These are phyloP conservation scores for Aureobasidium namibiae DNA, from an alignment of 2,329 filamentous ascomycete genomes.

Conservation along the genomic window DNA sequence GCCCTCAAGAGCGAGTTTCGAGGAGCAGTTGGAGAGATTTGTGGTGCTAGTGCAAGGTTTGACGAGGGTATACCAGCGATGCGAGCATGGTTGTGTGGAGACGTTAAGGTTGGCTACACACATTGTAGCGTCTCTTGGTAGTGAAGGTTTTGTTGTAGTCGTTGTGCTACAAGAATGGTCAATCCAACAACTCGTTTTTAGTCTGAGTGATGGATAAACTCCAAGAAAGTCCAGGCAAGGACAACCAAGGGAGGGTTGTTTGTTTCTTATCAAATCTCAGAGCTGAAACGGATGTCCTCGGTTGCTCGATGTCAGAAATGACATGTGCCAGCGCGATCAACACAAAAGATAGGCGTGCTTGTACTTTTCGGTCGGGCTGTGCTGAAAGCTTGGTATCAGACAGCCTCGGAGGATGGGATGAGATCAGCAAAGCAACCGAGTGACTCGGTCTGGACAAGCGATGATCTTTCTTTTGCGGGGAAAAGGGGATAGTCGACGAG, in stretches of 20 bases:
- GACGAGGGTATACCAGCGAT: conserved; percentile 43
- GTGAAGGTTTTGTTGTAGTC: not conserved
- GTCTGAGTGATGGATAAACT: not conserved
- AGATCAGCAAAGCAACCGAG: not conserved
- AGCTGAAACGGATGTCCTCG: conserved; percentile 2
- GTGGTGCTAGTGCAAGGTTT: conserved; percentile 34
- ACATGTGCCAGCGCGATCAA: conserved; percentile 8
- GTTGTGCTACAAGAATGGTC: not conserved
- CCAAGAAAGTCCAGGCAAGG: not conserved
- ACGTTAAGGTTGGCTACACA: conserved; percentile 44
- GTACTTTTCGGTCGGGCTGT: not conserved
- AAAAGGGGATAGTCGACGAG: not conserved
- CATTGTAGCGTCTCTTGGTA: conserved; percentile 27
- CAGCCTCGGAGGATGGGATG: not conserved
- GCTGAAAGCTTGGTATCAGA: conserved; percentile 1
- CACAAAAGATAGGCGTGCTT: not conserved
- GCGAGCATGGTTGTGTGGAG: conserved; percentile 37
- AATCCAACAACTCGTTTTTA: not conserved
- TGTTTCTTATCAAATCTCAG: conserved; percentile 1
- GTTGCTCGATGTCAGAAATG: not conserved
- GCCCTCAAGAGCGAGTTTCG: conserved; percentile 38
- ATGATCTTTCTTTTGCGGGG: conserved; percentile 5
- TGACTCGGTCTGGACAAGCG: conserved; percentile 1
- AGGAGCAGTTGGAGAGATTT: conserved; percentile 40
- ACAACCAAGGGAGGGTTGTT: not conserved